A percentile compares a stretch with the other conserved stretches of the same genome.
These are phyloP conservation scores for Gossypium stocksii DNA, from an alignment of 345 rosid species.

Conservation along the genomic window DNA sequence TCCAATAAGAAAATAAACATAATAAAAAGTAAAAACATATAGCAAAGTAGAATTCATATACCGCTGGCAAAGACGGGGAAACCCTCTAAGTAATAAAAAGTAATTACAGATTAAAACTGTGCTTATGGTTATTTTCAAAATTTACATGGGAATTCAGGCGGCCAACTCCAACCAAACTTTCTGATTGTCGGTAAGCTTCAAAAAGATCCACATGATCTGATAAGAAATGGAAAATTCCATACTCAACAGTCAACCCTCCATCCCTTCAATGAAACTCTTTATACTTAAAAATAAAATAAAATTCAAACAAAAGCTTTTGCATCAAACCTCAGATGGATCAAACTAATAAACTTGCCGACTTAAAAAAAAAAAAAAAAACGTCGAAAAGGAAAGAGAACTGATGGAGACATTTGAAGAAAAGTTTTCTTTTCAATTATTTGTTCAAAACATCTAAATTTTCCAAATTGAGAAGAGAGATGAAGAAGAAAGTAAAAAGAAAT, in stretches of 20 bases:
- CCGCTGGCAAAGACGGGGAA: not conserved
- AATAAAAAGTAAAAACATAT: not conserved
- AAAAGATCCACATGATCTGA: conserved; percentile 30
- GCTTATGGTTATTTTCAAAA: not conserved
- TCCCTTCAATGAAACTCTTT: not conserved
- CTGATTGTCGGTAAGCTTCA: not conserved
- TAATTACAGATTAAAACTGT: not conserved
- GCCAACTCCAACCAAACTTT: not conserved
- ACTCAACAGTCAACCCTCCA: not conserved
- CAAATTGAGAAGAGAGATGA: not conserved
- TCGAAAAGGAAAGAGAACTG: not conserved
- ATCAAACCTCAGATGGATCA: not conserved
- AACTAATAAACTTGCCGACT: not conserved
- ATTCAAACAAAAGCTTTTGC: not conserved
- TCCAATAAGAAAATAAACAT: not conserved
- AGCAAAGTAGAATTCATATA: not conserved
- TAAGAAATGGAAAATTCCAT: not conserved
- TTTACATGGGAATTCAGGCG: conserved; percentile 10
- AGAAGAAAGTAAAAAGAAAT: not conserved
- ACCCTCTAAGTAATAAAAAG: not conserved
- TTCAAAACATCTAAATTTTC: not conserved
- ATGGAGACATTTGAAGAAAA: not conserved
- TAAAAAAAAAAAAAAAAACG: not conserved
- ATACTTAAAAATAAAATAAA: not conserved
- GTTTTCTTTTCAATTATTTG: not conserved